Conservation (phyloP, 768 basidiomycete species). For the Leccinum uliginosum region DNA sequence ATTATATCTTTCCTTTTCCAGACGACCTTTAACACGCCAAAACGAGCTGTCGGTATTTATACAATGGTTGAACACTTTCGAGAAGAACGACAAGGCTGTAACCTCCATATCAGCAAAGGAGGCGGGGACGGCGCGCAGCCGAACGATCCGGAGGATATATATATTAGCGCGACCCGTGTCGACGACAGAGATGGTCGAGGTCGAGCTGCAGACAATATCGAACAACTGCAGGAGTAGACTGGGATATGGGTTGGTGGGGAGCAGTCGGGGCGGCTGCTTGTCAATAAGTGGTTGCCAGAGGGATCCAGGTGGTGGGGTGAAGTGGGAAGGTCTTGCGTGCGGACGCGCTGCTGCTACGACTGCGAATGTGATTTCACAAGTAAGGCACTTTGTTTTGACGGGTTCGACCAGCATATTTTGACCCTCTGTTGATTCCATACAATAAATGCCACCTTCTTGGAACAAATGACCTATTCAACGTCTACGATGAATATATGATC, state of each 20-base stretch:
- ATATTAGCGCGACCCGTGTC: background rate
- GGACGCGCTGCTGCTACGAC: too few relatives aligned
- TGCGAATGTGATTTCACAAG: too few relatives aligned
- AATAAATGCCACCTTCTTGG: too few relatives aligned
- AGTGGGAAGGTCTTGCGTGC: too few relatives aligned
- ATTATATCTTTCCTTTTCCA: background rate
- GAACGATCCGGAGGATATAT: constrained; percentile 6
- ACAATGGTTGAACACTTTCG: constrained; percentile 15
- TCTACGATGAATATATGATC: too few relatives aligned
- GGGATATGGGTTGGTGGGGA: background rate
- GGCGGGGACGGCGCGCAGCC: background rate
- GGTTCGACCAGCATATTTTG: too few relatives aligned
- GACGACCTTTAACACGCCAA: constrained; percentile 10
- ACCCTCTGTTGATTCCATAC: too few relatives aligned
- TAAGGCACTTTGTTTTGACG: too few relatives aligned
- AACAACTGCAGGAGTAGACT: background rate
- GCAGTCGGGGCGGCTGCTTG: too few relatives aligned
- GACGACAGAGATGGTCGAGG: background rate
- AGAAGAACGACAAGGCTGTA: background rate
- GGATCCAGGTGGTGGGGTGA: too few relatives aligned
- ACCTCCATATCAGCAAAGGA: background rate
- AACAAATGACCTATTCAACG: too few relatives aligned
- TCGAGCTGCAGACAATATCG: constrained; percentile 1
- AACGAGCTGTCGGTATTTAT: constrained; percentile 16
- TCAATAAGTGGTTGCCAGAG: too few relatives aligned